Conservation (phyloP, 192 early-diverging fungal species). For the Rhizophlyctis rosea region DNA sequence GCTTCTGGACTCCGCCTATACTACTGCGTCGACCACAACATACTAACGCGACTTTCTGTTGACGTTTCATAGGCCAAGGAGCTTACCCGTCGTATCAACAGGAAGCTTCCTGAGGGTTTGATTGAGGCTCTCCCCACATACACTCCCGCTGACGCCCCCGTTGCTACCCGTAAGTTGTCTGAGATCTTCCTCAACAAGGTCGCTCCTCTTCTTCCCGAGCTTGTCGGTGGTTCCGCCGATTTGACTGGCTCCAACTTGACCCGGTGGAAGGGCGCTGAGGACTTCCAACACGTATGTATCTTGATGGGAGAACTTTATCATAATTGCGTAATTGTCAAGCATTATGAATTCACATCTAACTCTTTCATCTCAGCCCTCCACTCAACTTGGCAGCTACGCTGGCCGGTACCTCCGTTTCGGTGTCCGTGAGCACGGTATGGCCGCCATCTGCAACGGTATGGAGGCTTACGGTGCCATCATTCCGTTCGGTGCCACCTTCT, state of each 20-base stretch:
- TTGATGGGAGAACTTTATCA: no score
- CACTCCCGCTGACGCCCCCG: slow-evolving; percentile 75
- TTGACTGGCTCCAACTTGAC: slow-evolving; percentile 95
- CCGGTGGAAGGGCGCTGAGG: slow-evolving; percentile 90
- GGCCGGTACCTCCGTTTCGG: slow-evolving; percentile 93
- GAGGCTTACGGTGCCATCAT: slow-evolving; percentile 80
- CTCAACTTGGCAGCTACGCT: slow-evolving; percentile 72
- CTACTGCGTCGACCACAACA: no score
- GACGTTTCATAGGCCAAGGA: slow-evolving; percentile 61
- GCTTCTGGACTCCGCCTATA: no score
- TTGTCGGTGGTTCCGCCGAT: slow-evolving; percentile 94
- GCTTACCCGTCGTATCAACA: slow-evolving; percentile 64
- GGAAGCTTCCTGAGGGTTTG: slow-evolving; percentile 73
- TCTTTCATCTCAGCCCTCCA: slow-evolving; percentile 28
- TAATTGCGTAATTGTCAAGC: no score
- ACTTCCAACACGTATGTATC: slow-evolving; percentile 73
- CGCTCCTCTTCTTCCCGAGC: slow-evolving; percentile 75
- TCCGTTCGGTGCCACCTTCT: slow-evolving; percentile 79
- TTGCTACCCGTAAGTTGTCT: slow-evolving; percentile 62
- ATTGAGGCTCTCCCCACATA: slow-evolving; percentile 70
- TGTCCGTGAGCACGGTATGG: slow-evolving; percentile 98
- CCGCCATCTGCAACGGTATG: slow-evolving; percentile 88
- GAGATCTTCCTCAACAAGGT: slow-evolving; percentile 73
- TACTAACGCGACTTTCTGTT: no score
- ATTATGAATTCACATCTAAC: no score